Conservation (phyloP, 179 eudicot species). For the Sideroxylon spinosum region DNA sequence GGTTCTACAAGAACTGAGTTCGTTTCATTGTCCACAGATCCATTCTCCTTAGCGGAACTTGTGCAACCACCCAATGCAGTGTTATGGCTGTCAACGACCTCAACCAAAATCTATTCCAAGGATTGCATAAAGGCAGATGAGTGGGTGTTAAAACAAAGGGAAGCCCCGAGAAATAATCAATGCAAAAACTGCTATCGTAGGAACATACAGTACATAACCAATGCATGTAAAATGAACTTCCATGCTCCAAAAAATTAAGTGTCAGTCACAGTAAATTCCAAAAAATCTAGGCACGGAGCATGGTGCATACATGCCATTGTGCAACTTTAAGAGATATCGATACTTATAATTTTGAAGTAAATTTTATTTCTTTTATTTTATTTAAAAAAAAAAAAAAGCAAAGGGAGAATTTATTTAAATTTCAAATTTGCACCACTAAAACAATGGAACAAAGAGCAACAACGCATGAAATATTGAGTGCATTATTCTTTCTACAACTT, state of each 20-base stretch:
- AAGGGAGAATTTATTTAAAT: not conserved
- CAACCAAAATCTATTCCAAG: slow-evolving; percentile 74
- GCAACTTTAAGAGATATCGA: not conserved
- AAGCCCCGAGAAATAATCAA: not conserved
- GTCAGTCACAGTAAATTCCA: not conserved
- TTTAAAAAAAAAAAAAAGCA: too few species aligned
- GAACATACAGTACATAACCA: not conserved
- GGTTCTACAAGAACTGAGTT: slow-evolving; percentile 52
- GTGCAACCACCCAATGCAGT: slow-evolving; percentile 28
- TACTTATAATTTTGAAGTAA: not conserved
- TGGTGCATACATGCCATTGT: not conserved
- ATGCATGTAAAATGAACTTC: not conserved
- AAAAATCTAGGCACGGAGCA: not conserved
- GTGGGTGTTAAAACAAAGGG: not conserved
- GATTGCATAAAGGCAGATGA: slow-evolving; percentile 10
- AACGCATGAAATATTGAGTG: not conserved
- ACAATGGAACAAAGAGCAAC: not conserved
- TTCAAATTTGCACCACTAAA: not conserved
- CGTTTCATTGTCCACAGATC: slow-evolving; percentile 46
- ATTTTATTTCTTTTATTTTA: not conserved
- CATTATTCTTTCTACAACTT: not conserved
- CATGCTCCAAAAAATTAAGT: not conserved
- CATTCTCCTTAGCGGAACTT: slow-evolving; percentile 47
- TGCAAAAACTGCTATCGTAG: not conserved
- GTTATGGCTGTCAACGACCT: slow-evolving; percentile 42